A percentile compares a stretch with the other conserved stretches of the same genome.
Evolutionary conservation across 306 rosid genomes (phyloP).

Genomic region (Alnus glutinosa): DNA sequence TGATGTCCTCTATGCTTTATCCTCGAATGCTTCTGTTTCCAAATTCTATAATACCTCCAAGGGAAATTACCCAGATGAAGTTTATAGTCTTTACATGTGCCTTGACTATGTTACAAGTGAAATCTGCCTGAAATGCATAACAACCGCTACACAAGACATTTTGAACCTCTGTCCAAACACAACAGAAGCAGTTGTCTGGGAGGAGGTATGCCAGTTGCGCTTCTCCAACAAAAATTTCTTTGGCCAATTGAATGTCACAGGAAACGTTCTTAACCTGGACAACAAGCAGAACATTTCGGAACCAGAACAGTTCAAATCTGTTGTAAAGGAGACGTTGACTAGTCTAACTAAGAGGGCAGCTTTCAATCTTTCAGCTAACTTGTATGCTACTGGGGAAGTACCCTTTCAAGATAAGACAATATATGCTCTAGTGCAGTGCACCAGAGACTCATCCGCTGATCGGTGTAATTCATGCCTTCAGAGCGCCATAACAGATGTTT

Average conservation of each 20-base stretch:
- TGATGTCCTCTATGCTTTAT: conserved; percentile 21
- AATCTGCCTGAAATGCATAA: conserved; percentile 42
- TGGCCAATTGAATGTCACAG: conserved; percentile 40
- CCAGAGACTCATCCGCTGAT: conserved; percentile 45
- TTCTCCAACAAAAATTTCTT: conserved; percentile 50
- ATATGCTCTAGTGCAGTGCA: conserved; percentile 64
- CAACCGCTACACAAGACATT: conserved; percentile 32
- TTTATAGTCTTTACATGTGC: conserved; percentile 43
- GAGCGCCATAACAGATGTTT: conserved; percentile 41
- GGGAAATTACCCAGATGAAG: conserved; percentile 23
- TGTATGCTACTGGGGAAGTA: conserved; percentile 45
- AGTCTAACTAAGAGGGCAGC: conserved; percentile 39
- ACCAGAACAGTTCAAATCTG: conserved; percentile 34
- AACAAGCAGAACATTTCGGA: conserved; percentile 35
- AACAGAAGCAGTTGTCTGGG: conserved; percentile 55
- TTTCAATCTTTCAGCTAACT: conserved; percentile 34
- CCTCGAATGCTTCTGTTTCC: conserved; percentile 33
- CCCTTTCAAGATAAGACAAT: conserved; percentile 33
- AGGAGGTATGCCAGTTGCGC: conserved; percentile 56
- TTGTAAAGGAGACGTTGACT: conserved; percentile 38
- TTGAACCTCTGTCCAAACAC: conserved; percentile 40
- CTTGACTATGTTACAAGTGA: conserved; percentile 36
- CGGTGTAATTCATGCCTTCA: conserved; percentile 49
- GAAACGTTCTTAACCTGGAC: conserved; percentile 18
- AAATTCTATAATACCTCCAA: conserved; percentile 30